Conservation (phyloP, 805 yeast species). For the Nakazawaea ambrosiae region DNA sequence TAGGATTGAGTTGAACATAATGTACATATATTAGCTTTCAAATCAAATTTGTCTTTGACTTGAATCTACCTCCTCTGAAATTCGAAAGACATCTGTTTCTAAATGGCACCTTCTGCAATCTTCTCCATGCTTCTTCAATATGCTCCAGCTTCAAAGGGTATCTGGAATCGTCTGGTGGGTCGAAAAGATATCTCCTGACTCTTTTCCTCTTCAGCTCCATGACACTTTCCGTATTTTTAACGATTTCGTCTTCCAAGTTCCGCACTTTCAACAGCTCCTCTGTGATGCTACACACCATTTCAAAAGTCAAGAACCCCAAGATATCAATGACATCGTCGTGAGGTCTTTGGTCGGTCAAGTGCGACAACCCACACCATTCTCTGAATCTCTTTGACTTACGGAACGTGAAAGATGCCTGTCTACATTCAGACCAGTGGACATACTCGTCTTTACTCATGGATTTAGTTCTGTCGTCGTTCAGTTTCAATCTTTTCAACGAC, state of each 20-base stretch:
- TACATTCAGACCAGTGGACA: constrained; percentile 98
- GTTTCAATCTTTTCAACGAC: constrained; percentile 79
- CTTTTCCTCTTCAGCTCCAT: constrained; percentile 34
- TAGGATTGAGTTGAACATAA: too few relatives aligned
- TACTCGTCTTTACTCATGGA: constrained; percentile 96
- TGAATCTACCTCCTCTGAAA: constrained; percentile 63
- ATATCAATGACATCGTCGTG: constrained; percentile 96
- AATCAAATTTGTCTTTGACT: constrained; percentile 45
- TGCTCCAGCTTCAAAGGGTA: constrained; percentile 75
- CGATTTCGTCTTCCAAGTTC: constrained; percentile 36
- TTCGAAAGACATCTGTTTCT: constrained; percentile 60
- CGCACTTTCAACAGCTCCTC: constrained; percentile 86
- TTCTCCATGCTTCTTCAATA: constrained; percentile 84
- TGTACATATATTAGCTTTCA: too few relatives aligned
- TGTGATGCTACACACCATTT: constrained; percentile 89
- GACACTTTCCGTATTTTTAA: constrained; percentile 26
- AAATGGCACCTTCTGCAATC: constrained; percentile 53
- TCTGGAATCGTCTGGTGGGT: constrained; percentile 80
- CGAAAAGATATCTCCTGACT: constrained; percentile 61
- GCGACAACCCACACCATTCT: constrained; percentile 91
- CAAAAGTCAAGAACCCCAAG: constrained; percentile 90
- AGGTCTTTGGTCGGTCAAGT: constrained; percentile 82
- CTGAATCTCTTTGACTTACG: constrained; percentile 89
- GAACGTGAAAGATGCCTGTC: constrained; percentile 95
- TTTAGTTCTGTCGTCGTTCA: constrained; percentile 89